Conservation (phyloP, 495 filamentous ascomycete species). For the Hypoxylon lenormandii region DNA sequence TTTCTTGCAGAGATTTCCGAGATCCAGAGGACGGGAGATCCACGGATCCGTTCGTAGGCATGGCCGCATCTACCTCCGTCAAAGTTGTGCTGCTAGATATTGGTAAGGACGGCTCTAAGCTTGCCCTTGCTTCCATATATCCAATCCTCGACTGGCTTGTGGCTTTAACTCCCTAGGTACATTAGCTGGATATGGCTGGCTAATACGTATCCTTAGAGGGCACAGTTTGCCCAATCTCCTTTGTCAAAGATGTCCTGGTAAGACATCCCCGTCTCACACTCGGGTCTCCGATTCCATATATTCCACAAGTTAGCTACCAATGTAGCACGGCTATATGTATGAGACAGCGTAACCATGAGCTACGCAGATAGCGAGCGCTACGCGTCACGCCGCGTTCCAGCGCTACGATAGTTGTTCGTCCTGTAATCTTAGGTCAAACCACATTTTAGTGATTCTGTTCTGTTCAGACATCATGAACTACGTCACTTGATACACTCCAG, state of each 20-base stretch:
- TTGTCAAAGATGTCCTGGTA: conserved; percentile 78
- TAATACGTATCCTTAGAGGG: conserved; percentile 68
- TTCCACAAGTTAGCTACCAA: conserved; percentile 22
- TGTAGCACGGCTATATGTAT: conserved; percentile 23
- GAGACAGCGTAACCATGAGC: conserved; percentile 29
- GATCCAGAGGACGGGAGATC: conserved; percentile 38
- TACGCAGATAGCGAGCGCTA: conserved; percentile 13
- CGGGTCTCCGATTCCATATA: conserved; percentile 33
- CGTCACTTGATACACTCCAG: conserved; percentile 16
- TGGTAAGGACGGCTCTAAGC: conserved; percentile 54
- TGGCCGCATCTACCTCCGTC: conserved; percentile 47
- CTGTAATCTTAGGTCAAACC: conserved; percentile 26
- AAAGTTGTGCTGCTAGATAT: conserved; percentile 65
- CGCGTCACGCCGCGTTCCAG: conserved; percentile 12
- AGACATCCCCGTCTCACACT: conserved; percentile 50
- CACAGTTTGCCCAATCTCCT: conserved; percentile 76
- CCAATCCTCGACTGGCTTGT: conserved; percentile 27
- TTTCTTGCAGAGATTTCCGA: conserved; percentile 31
- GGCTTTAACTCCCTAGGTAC: conserved; percentile 43
- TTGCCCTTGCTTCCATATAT: conserved; percentile 36
- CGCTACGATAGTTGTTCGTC: conserved; percentile 4
- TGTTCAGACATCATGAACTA: conserved; percentile 16
- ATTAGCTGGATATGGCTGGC: conserved; percentile 53
- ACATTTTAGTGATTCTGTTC: conserved; percentile 19
- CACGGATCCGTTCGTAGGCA: conserved; percentile 31